Percentiles rank a stretch among this genome's conserved stretches.
Evolutionary conservation across 495 filamentous ascomycete genomes (phyloP).

Genomic region (Acidomyces sp.): DNA sequence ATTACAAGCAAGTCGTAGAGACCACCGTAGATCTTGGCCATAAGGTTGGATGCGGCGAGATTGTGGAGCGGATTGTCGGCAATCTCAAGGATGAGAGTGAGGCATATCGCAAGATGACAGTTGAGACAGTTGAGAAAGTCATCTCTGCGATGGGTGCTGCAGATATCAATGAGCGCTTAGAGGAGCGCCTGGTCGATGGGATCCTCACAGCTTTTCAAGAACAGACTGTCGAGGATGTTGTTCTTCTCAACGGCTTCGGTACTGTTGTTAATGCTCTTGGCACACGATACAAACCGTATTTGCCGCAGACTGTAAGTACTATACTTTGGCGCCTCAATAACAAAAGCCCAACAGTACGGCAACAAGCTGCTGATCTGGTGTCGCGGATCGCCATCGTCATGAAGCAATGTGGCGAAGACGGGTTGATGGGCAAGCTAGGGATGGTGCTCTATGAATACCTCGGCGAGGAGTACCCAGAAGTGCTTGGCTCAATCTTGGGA

Average conservation of each 20-base stretch:
- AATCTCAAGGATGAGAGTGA: conserved; percentile 98
- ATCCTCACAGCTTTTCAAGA: conserved; percentile 97
- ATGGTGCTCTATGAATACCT: conserved; percentile 97
- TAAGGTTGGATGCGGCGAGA: conserved; percentile 92
- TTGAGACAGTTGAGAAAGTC: conserved; percentile 93
- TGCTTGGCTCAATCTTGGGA: conserved; percentile 90
- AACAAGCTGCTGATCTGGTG: conserved; percentile 93
- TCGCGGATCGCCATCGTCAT: conserved; percentile 95
- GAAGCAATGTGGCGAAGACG: conserved; percentile 96
- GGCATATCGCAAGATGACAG: conserved; percentile 96
- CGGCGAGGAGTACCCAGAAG: conserved; percentile 97
- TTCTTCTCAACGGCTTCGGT: conserved; percentile 97
- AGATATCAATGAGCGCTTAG: conserved; percentile 81
- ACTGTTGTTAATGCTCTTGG: conserved; percentile 94
- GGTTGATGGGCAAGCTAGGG: conserved; percentile 87
- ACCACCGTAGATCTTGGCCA: conserved; percentile 96
- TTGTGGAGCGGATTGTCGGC: conserved; percentile 79
- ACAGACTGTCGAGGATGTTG: conserved; percentile 89
- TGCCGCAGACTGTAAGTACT: conserved; percentile 89
- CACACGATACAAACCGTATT: conserved; percentile 86
- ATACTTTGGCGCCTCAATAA: conserved; percentile 98
- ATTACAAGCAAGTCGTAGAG: conserved; percentile 93
- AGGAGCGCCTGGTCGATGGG: conserved; percentile 89
- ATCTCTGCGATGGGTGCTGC: conserved; percentile 85
- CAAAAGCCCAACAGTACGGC: conserved; percentile 87